These are phyloP conservation scores for Geranium incanum DNA, from an alignment of 441 rosid species.

Conservation along the genomic window DNA sequence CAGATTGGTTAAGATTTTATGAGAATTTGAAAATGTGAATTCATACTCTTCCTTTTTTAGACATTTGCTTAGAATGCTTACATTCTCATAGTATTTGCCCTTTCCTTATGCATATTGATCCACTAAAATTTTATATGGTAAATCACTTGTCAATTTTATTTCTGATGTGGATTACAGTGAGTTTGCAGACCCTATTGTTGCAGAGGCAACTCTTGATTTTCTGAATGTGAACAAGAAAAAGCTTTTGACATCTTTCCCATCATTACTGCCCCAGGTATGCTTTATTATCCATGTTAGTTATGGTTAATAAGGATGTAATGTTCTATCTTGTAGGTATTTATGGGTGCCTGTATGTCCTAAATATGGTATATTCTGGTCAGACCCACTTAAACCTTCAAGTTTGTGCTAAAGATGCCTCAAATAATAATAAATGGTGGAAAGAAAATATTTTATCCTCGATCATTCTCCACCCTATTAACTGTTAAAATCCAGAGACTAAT, in stretches of 20 bases:
- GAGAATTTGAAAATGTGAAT: background rate
- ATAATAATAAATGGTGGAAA: background rate
- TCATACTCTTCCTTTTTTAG: background rate
- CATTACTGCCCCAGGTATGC: slow-evolving; percentile 75
- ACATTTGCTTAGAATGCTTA: slow-evolving; percentile 7
- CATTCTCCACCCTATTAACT: background rate
- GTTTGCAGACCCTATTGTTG: slow-evolving; percentile 86
- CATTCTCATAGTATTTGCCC: background rate
- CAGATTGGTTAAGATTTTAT: background rate
- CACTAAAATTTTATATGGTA: background rate
- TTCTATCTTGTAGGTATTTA: background rate
- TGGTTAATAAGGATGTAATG: slow-evolving; percentile 12
- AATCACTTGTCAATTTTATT: slow-evolving; percentile 18
- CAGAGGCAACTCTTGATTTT: slow-evolving; percentile 85
- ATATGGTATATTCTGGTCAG: background rate
- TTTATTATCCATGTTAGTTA: slow-evolving; percentile 10
- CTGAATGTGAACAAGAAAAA: slow-evolving; percentile 62
- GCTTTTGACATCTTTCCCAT: slow-evolving; percentile 52
- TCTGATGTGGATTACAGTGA: slow-evolving; percentile 57
- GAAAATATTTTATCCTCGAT: background rate
- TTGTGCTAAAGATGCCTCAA: background rate
- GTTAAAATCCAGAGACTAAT: background rate
- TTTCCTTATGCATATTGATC: background rate
- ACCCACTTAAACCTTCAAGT: background rate
- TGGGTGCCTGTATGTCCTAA: background rate